Base-by-base conservation (phyloP, 2,329 filamentous ascomycete genomes). In the Alternaria angustiovoidea region DNA sequence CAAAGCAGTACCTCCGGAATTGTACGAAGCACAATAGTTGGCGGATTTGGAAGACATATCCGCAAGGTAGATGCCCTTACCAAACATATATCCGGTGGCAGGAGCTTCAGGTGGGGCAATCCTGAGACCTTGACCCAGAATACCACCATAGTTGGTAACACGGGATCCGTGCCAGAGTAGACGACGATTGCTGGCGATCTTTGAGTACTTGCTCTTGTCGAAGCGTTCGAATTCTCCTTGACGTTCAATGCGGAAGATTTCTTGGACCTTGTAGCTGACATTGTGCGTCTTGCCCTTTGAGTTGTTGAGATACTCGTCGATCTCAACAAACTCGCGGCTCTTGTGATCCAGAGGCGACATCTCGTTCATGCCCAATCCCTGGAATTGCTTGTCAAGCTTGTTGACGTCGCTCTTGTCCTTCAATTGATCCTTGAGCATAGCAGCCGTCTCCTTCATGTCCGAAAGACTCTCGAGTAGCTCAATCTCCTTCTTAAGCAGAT, bases 101-200 rank as follows among this genome's bases (percentile, higher is more conserved):
- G 92, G 93, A 0, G 93, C 93, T 76, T 96, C 90, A 0, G 90
- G 90, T 0, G 93, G 93, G 7, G 93, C 93, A 66, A 96, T 96
- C n/a, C 92, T 90, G 7, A 97, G 85, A 65, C 93, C 93, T 77
- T 96, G 92, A 58, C 88, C 91, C 42, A 96, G 86, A 60, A 97
- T 97, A 72, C 93, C 93, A 72, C 90, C 92, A 66, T 89, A 96
- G 76, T 96, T 96, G 53, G 91, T 95, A 32, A 85, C 86, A 34
- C 92, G 88, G 16, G 91, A 94, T 16, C 93, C 93, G 74, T 96
- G 93, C 93, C 93, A 97, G 3, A 97, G 84, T 1, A 96, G 87
- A 18, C 91, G 88, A 24, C 90, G 87, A 73, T 95, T 87, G 48
- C 85, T 86, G n/a, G 84, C 80, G 48, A 84, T 70, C 2, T 81